Percentiles rank a stretch among this genome's conserved stretches.
Conservation (phyloP, 1,284 basidiomycete species). For the Irpex rosettiformis region DNA sequence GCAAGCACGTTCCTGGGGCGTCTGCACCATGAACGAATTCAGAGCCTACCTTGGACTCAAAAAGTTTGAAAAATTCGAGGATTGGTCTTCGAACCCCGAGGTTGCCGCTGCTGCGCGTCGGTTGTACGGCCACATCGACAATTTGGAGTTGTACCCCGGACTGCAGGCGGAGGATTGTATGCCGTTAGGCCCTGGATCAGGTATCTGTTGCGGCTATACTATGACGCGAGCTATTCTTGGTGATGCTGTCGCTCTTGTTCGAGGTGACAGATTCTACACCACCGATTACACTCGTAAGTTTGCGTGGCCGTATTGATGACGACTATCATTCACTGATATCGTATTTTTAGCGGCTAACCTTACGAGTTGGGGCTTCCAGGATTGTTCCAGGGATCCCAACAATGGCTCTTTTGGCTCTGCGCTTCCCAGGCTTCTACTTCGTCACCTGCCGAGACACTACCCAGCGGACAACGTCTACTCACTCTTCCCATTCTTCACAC, state of each 20-base stretch:
- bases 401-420: conserved; percentile 75
- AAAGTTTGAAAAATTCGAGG: conserved; percentile 58
- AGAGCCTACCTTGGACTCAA: conserved; percentile 52
- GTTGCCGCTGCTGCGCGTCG: conserved; percentile 66
- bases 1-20: conserved; percentile 65
- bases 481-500: conserved; percentile 82
- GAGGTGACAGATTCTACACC: conserved; percentile 22
- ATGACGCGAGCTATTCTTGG: conserved; percentile 82
- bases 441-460: conserved; percentile 67
- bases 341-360: conserved; percentile 56
- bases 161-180: conserved; percentile 64
- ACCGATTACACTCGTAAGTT: conserved; percentile 37
- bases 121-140: conserved; percentile 73
- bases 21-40: conserved; percentile 72
- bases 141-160: conserved; percentile 74
- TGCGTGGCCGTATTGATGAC: not conserved
- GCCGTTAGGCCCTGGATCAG: conserved; percentile 66
- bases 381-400: conserved; percentile 57
- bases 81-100: conserved; percentile 74
- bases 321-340: not conserved
- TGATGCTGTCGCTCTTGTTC: conserved; percentile 74
- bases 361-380: conserved; percentile 75
- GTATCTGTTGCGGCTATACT: conserved; percentile 84
- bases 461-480: conserved; percentile 67
- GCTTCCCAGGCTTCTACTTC: conserved; percentile 69